Evolutionary conservation across 2,329 filamentous ascomycete genomes (phyloP).

Genomic region (Paracoccidioides brasiliensis): DNA sequence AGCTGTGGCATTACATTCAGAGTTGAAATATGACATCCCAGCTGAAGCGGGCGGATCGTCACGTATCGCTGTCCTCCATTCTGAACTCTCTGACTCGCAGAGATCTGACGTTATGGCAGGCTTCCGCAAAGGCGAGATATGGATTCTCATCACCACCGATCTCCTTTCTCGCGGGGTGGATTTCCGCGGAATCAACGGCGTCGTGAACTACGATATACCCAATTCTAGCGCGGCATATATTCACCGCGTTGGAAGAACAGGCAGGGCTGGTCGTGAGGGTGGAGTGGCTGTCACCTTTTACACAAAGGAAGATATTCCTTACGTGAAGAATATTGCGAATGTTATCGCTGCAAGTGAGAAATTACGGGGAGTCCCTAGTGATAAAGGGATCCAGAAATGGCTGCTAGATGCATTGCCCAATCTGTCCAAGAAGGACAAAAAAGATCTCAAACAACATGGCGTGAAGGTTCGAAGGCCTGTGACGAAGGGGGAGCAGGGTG

Average conservation of each 20-base stretch:
- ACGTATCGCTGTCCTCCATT: conserved; percentile 81
- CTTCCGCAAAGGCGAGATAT: conserved; percentile 85
- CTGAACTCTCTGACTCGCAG: conserved; percentile 62
- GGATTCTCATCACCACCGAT: conserved; percentile 94
- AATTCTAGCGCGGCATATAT: conserved; percentile 83
- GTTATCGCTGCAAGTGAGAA: conserved; percentile 76
- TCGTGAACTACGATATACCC: conserved; percentile 95
- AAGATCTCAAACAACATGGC: conserved; percentile 67
- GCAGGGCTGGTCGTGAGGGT: conserved; percentile 72
- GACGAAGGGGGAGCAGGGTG: conserved; percentile 25
- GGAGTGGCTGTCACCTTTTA: conserved; percentile 90
- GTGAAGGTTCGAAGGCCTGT: conserved; percentile 55
- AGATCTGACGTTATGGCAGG: conserved; percentile 73
- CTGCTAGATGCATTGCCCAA: conserved; percentile 75
- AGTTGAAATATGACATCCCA: conserved; percentile 90
- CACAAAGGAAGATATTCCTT: conserved; percentile 85
- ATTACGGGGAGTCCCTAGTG: conserved; percentile 40
- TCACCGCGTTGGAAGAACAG: conserved; percentile 83
- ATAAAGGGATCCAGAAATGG: conserved; percentile 63
- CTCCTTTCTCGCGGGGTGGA: conserved; percentile 84
- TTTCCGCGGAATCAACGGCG: conserved; percentile 86
- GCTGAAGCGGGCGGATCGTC: conserved; percentile 70
- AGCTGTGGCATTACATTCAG: conserved; percentile 72
- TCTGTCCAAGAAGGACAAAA: conserved; percentile 69
- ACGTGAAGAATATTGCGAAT: conserved; percentile 82